A percentile compares a stretch with the other conserved stretches of the same genome.
phyloP scores from a whole-genome alignment of 345 rosid genomes.

The Carallia pectinifolia region DNA sequence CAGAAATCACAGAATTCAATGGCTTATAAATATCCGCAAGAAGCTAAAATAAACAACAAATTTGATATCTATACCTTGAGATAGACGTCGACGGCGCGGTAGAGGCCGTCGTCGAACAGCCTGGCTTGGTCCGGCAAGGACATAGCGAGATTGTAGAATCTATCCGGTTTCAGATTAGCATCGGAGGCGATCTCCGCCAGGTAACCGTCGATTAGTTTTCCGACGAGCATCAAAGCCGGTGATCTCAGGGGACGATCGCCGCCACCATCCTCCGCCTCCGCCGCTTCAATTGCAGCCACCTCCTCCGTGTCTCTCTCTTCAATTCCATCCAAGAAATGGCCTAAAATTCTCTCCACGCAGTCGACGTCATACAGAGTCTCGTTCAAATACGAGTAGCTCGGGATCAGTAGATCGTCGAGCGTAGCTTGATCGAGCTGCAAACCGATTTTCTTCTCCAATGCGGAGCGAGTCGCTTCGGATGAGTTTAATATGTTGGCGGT shows the following conservation, averaged over 20 bases:
- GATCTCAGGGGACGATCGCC: conserved; percentile 26
- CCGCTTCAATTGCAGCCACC: conserved; percentile 30
- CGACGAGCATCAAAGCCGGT: conserved; percentile 70
- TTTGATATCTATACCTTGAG: conserved; percentile 55
- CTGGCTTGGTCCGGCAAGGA: conserved; percentile 83
- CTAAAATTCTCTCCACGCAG: conserved; percentile 78
- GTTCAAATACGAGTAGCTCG: conserved; percentile 89
- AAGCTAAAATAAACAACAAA: no score
- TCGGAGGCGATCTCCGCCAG: conserved; percentile 93
- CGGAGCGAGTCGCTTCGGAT: conserved; percentile 54
- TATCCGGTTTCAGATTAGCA: conserved; percentile 76
- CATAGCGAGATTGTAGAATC: conserved; percentile 63
- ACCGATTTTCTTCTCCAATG: conserved; percentile 78
- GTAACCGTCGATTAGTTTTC: conserved; percentile 88
- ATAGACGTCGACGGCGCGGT: conserved; percentile 91
- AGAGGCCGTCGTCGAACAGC: conserved; percentile 92
- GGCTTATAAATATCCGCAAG: no score
- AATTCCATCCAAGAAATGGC: conserved; percentile 59
- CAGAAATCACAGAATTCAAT: not conserved
- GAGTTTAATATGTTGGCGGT: conserved; percentile 82
- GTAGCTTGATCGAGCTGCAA: conserved; percentile 77
- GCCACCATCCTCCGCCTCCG: conserved; percentile 13
- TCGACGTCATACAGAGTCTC: conserved; percentile 96
- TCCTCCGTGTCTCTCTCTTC: conserved; percentile 28
- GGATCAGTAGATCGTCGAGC: conserved; percentile 86